Base-by-base conservation (phyloP, 331 rosid species). In the Stylosanthes scabra region DNA sequence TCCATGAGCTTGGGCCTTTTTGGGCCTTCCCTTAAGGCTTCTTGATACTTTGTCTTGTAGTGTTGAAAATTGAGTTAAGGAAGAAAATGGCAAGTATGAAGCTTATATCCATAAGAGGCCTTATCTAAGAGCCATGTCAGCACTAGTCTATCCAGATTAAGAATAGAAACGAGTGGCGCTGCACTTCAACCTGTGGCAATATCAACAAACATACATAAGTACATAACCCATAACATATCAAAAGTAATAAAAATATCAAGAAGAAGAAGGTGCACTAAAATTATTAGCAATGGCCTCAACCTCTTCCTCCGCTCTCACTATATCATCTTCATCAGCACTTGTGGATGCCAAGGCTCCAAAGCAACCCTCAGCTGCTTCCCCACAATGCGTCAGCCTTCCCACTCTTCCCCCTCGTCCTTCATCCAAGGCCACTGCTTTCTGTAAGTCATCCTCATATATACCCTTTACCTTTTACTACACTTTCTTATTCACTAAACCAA, bases 321-420 rank as follows among this genome's bases (percentile, higher is more conserved):
- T 88, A 64, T 88, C 96, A 12, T 86, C 96, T 54, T 88, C 96
- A 29, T 83, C 96, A 31, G 74, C 97, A 34, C 83, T 88, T 9
- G 71, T 88, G 34, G 99, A 95, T 64, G 78, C 78, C 67, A 95
- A 91, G 82, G 74, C 89, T 72, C 88, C 86, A 2, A 90, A 96
- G 65, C 96, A 88, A 47, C 80, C 90, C 0, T 72, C 86, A 6
- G 68, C 86, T 11, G 47, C 90, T 25, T 81, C 97, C 11, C 84
- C 92, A 12, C 96, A 87, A 75, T 81, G 93, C 56, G 97, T 92
- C 27, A 80, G 75, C 59, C 85, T 94, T 70, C 99, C 97, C 14
- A 73, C 87, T 5, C 90, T 88, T 11, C 90, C 93, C 7, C 96
- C 88, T 47, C 95, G 89, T 80, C 74, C 91, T 0, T 83, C 91